These are phyloP conservation scores for Tetrahymena thermophila DNA, from an alignment of 73 alveolate genomes.

Conservation along the genomic window DNA sequence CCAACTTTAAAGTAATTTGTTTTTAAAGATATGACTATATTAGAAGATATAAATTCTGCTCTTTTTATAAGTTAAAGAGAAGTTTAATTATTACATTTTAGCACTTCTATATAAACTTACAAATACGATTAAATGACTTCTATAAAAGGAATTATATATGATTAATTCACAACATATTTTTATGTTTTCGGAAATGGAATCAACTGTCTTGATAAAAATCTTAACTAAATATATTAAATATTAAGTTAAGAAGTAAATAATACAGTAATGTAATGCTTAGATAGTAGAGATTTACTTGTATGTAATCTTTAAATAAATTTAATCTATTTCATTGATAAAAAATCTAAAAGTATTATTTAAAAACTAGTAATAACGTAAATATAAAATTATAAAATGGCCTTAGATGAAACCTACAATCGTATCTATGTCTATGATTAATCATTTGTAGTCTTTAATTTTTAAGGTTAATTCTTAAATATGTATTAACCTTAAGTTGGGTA, in stretches of 20 bases:
- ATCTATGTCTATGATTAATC: too few species aligned
- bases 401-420: not conserved
- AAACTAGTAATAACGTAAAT: too few species aligned
- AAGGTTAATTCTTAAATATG: too few species aligned
- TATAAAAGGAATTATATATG: not conserved
- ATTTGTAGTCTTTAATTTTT: too few species aligned
- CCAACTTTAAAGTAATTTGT: not conserved
- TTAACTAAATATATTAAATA: too few species aligned
- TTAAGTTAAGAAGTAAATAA: too few species aligned
- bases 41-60: not conserved
- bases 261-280: not conserved
- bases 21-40: not conserved
- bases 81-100: too few species aligned
- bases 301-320: not conserved
- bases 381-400: too few species aligned
- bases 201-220: not conserved
- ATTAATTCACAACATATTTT: too few species aligned
- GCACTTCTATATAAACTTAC: not conserved
- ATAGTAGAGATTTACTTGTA: not conserved
- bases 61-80: not conserved
- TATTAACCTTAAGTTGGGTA: too few species aligned
- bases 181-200: not conserved
- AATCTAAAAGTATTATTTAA: not conserved
- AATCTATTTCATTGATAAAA: too few species aligned
- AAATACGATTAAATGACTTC: too few species aligned